These are phyloP conservation scores for Heterobasidion annosum DNA, from an alignment of 1,284 basidiomycete species.

Conservation along the genomic window DNA sequence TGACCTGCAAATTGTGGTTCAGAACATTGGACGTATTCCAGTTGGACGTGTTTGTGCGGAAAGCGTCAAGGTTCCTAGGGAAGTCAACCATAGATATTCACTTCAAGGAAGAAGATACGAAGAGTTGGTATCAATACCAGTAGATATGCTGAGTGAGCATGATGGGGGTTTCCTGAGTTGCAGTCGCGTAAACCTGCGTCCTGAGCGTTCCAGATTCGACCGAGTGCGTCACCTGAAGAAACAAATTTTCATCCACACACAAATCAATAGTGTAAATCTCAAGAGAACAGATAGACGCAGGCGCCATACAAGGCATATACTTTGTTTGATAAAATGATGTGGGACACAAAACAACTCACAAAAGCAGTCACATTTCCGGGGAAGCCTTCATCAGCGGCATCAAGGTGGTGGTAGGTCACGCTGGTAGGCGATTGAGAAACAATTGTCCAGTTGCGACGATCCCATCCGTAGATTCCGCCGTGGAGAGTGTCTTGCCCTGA, in stretches of 20 bases:
- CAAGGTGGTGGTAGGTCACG: constrained; percentile 42
- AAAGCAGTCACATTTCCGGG: constrained; percentile 40
- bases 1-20: constrained; percentile 32
- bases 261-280: no score
- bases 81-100: no score
- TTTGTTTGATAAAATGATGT: no score
- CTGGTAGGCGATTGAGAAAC: constrained; percentile 28
- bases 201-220: constrained; percentile 37
- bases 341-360: constrained; percentile 19
- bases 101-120: not conserved
- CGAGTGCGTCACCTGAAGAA: constrained; percentile 36
- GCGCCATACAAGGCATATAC: no score
- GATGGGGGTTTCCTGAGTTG: constrained; percentile 45
- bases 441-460: constrained; percentile 48
- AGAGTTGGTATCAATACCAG: constrained; percentile 24
- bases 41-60: constrained; percentile 24
- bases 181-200: constrained; percentile 35
- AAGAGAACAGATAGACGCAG: no score
- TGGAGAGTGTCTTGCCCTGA: constrained; percentile 36
- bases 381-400: constrained; percentile 43
- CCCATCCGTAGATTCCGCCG: constrained; percentile 45
- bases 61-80: constrained; percentile 45
- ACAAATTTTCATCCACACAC: not conserved
- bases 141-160: constrained; percentile 51
- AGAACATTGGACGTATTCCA: constrained; percentile 23